Conservation (phyloP, 768 basidiomycete species). For the Podaxis sp. region DNA sequence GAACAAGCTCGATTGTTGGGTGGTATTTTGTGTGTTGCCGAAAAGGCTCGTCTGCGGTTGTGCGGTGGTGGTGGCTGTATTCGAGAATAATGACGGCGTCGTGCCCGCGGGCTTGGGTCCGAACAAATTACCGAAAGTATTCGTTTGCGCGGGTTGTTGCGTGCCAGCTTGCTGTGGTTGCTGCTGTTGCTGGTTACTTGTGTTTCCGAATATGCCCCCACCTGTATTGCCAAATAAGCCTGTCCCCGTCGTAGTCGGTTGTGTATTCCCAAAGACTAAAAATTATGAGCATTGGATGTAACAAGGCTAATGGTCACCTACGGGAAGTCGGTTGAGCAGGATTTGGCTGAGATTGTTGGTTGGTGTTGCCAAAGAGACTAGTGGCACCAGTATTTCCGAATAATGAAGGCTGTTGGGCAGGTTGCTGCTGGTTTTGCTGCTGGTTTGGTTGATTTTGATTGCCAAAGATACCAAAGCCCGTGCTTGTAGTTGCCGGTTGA, state of each 20-base stretch:
- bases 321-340: slow-evolving; percentile 18
- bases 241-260: slow-evolving; percentile 14
- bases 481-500: slow-evolving; percentile 26
- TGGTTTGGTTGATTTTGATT: slow-evolving; percentile 21
- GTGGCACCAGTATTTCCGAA: slow-evolving; percentile 16
- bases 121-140: slow-evolving; percentile 40
- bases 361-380: slow-evolving; percentile 13
- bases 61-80: slow-evolving; percentile 30
- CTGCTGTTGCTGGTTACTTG: slow-evolving; percentile 24
- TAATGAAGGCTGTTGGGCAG: slow-evolving; percentile 22
- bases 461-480: slow-evolving; percentile 36
- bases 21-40: slow-evolving; percentile 44
- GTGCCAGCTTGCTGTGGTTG: slow-evolving; percentile 24
- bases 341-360: slow-evolving; percentile 19
- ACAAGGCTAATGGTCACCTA: slow-evolving; percentile 2
- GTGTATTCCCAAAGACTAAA: slow-evolving; percentile 20
- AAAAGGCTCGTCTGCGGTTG: slow-evolving; percentile 40
- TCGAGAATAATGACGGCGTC: slow-evolving; percentile 36
- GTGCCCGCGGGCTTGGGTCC: slow-evolving; percentile 39
- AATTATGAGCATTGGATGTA: neutral
- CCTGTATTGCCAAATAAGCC: slow-evolving; percentile 11
- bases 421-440: slow-evolving; percentile 36
- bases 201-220: slow-evolving; percentile 12
- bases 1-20: slow-evolving; percentile 46
- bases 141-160: slow-evolving; percentile 21